Percentiles rank a stretch among this genome's conserved stretches.
Conservation (phyloP, 2,329 filamentous ascomycete genomes). For the Pseudogymnoascus sp. region DNA sequence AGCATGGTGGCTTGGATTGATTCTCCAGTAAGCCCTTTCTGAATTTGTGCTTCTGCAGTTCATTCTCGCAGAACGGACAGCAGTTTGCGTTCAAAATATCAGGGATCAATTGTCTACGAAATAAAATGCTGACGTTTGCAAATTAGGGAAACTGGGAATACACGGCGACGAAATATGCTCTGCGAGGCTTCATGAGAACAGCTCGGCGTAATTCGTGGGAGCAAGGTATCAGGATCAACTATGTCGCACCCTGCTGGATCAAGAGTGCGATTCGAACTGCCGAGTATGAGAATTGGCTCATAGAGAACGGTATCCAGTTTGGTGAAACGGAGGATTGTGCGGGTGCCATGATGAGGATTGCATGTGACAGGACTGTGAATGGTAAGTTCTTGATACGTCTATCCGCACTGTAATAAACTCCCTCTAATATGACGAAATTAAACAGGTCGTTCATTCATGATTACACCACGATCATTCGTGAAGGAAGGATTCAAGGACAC, state of each 20-base stretch:
- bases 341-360: conserved; percentile 31
- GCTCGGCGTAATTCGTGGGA: conserved; percentile 33
- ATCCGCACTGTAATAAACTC: conserved; percentile 12
- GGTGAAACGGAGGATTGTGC: conserved; percentile 23
- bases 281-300: conserved; percentile 36
- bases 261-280: conserved; percentile 25
- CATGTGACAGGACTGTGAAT: conserved; percentile 29
- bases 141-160: conserved; percentile 25
- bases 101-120: neutral
- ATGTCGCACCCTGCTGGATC: conserved; percentile 39
- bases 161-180: conserved; percentile 38
- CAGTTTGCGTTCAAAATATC: neutral
- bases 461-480: conserved; percentile 32
- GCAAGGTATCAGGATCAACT: conserved; percentile 40
- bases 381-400: conserved; percentile 18
- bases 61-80: neutral
- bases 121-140: neutral
- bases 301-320: conserved; percentile 35
- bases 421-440: neutral
- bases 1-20: conserved; percentile 43
- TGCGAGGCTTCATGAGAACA: conserved; percentile 38
- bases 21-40: conserved; percentile 32
- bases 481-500: conserved; percentile 36
- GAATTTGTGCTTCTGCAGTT: neutral
- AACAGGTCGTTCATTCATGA: conserved; percentile 35